Base-by-base conservation (phyloP, 2,329 filamentous ascomycete genomes). In the Fusarium sarcochroum region DNA sequence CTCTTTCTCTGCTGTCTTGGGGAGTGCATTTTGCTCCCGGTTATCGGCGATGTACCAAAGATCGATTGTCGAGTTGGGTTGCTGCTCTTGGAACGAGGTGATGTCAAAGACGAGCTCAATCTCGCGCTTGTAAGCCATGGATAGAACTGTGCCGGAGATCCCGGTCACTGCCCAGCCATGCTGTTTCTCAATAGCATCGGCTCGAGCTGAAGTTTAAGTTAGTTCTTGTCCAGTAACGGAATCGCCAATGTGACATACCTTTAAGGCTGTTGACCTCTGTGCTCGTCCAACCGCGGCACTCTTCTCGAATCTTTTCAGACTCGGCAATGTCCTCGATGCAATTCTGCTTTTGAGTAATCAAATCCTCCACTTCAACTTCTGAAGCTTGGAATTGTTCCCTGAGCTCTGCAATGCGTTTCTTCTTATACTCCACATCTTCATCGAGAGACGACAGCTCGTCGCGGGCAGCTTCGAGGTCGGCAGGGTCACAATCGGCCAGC, bases 241-340 rank as follows among this genome's bases (percentile, higher is more conserved):
- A 8, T 21, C 14, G 11, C 35, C 9, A 27, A 35, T 15, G 8
- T 18, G 34, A 45, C 75, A 30, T 85, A 93, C 92, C 87, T 86
- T 94, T 94, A n/a, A 97, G 83, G 38, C 84, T 82, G 67, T 87
- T 87, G 67, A 98, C 93, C 79, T 98, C 96, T 27, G 86, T 90
- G 52, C 90, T 88, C 58, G 91, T 95, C 91, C 94, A 98, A 38
- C 95, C 94, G 53, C 94, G 89, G 76, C 92, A 97, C 74, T 97
- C 92, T 77, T 98, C 94, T 65, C 92, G 88, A 25, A 97, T 85
- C 68, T 89, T 90, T 77, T 98, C 94, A 0, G 94, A 93, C 73
- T 93, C 90, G 60, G 89, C 86, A 59, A 97, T 98, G 47, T 96
- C 92, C 27, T 88, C 85, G 30, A 91, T 75, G 69, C 87, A 93